These are phyloP conservation scores for Penicillium nordicum DNA, from an alignment of 2,329 filamentous ascomycete species.

Conservation along the genomic window DNA sequence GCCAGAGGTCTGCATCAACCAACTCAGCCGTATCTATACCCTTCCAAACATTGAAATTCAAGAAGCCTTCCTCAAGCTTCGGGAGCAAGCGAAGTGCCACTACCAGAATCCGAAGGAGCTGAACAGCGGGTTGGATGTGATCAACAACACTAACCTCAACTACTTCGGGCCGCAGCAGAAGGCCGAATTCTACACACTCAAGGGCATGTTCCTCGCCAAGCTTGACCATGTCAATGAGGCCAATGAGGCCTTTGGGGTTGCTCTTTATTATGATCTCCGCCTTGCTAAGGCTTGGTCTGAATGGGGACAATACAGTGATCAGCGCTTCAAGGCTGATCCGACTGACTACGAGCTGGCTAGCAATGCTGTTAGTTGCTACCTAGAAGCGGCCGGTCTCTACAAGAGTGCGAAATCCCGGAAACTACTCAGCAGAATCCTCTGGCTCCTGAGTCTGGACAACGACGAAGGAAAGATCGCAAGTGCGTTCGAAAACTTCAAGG, in stretches of 20 bases:
- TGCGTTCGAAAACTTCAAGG: constrained; percentile 94
- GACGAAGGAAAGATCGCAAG: constrained; percentile 75
- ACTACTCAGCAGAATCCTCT: constrained; percentile 85
- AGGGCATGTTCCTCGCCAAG: constrained; percentile 98
- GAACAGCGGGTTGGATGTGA: constrained; percentile 89
- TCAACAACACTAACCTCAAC: constrained; percentile 98
- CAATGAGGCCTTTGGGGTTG: constrained; percentile 89
- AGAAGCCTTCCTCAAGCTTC: constrained; percentile 93
- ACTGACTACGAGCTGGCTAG: constrained; percentile 76
- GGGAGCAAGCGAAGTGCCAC: constrained; percentile 98
- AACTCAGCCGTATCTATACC: constrained; percentile 96
- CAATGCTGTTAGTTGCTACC: constrained; percentile 90
- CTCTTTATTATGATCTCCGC: constrained; percentile 91
- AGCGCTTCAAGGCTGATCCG: constrained; percentile 89
- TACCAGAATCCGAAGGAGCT: constrained; percentile 95
- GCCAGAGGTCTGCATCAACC: constrained; percentile 93
- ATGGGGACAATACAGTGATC: constrained; percentile 98
- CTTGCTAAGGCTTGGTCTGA: constrained; percentile 98
- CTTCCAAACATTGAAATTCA: constrained; percentile 99
- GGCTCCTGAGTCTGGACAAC: constrained; percentile 92
- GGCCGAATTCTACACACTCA: constrained; percentile 97
- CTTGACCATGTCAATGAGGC: constrained; percentile 86
- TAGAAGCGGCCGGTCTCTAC: constrained; percentile 93
- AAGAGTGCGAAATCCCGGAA: constrained; percentile 97
- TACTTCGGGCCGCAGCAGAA: constrained; percentile 97